Percentiles rank a stretch among this genome's conserved stretches.
phyloP scores from a whole-genome alignment of 108 stramenopile genomes.

The Pseudonitzschia delicatissima region DNA sequence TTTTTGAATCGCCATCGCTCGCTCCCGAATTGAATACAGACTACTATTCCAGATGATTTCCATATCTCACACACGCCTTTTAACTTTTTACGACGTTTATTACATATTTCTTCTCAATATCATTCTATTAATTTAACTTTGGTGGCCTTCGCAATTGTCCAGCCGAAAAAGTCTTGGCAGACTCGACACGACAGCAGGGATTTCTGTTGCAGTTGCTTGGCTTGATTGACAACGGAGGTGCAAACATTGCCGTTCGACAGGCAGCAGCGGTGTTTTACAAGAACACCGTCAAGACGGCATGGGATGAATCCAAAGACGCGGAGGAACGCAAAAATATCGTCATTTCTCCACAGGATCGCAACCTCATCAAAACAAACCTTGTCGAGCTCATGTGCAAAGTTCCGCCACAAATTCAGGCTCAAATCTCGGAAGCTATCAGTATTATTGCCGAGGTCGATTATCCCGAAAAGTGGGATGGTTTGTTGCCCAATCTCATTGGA shows the following conservation, averaged over 20 bases:
- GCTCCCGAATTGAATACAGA: no score
- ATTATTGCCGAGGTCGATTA: slow-evolving; percentile 94
- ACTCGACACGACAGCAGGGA: slow-evolving; percentile 44
- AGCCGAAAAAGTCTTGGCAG: slow-evolving; percentile 66
- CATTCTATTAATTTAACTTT: no score
- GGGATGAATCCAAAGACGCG: slow-evolving; percentile 80
- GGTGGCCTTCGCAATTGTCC: not conserved
- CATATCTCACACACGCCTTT: no score
- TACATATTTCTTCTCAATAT: no score
- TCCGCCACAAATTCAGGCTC: slow-evolving; percentile 88
- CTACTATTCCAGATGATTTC: no score
- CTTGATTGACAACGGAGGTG: slow-evolving; percentile 45
- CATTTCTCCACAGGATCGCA: slow-evolving; percentile 71
- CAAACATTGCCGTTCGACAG: slow-evolving; percentile 58
- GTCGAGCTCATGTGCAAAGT: slow-evolving; percentile 94
- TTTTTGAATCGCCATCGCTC: no score
- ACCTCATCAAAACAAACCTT: slow-evolving; percentile 86
- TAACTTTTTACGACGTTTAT: no score
- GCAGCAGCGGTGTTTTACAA: slow-evolving; percentile 96
- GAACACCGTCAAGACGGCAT: slow-evolving; percentile 94
- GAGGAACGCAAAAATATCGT: slow-evolving; percentile 48
- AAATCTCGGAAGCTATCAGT: slow-evolving; percentile 91
- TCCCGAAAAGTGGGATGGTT: slow-evolving; percentile 90
- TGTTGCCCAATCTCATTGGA: slow-evolving; percentile 86
- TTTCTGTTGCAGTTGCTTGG: slow-evolving; percentile 64